Evolutionary conservation across 2,329 filamentous ascomycete species (phyloP), one percentile per base, ranked within the genome.

Genomic region (Cladophialophora carrionii): DNA sequence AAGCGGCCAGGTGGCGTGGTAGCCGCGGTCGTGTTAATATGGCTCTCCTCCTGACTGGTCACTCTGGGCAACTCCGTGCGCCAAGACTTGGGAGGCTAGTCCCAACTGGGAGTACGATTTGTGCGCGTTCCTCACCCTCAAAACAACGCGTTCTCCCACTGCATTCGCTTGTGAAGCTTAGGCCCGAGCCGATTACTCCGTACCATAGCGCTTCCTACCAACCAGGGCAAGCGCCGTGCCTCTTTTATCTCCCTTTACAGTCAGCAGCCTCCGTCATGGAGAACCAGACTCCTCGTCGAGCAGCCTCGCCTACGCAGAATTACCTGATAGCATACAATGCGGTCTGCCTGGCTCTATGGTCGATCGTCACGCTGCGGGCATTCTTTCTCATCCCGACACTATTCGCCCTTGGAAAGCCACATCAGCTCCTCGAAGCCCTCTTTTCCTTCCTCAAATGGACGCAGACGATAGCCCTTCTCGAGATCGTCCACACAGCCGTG

Each of bases 301-400:
- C 51, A 3, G 29, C 58, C 1, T 55, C 59, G n/a, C 34, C 17
- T 14, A 43, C 34, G n/a, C 59, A 61, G 14, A 81, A 79, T 74
- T 96, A 97, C 80, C 87, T 98, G 61, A 84, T 93, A 74, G 80
- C 88, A 72, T 99, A 98, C 85, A 98, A 98, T 79, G 83, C 87
- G 72, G 74, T 88, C 70, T 96, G 89, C 60, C 86, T 92, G 66
- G 76, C 87, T 24, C 85, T 94, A 60, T 99, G 95, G 95, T 79
- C 85, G 48, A 85, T 86, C 20, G 88, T 97, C 61, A 85, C 97
- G 48, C 84, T 85, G 61, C 86, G 90, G 66, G 88, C 90, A 2
- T 72, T 88, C 29, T 78, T 87, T 61, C 83, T 89, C 24, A 75
- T 82, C 24, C 72, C 82, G 26, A 76, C 80, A n/a, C 73, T 78